A percentile compares a stretch with the other conserved stretches of the same genome.
phyloP scores from a whole-genome alignment of 768 basidiomycete species.

The Cystobasidiopsis lactophilus region DNA sequence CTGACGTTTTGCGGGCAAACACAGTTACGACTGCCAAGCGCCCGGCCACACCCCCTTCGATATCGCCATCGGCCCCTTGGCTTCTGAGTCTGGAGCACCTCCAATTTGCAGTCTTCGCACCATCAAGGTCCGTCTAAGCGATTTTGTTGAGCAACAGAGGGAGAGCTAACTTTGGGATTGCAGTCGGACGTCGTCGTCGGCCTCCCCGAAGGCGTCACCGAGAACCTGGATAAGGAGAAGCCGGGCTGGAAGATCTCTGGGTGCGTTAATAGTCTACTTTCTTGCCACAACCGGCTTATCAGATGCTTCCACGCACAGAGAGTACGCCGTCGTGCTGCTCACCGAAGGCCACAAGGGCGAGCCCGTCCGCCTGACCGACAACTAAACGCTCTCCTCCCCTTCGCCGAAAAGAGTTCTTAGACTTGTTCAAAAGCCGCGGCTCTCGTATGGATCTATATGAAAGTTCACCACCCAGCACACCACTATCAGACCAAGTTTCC shows the following conservation, averaged over 20 bases:
- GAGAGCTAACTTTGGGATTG: neutral
- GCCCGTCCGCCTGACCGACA: conserved; percentile 9
- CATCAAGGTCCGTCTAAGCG: conserved; percentile 35
- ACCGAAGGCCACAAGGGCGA: conserved; percentile 77
- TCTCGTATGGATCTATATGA: neutral
- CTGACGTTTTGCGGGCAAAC: conserved; percentile 9
- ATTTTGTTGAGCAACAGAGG: neutral
- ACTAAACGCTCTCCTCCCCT: neutral
- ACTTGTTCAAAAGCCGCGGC: neutral
- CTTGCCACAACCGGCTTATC: neutral
- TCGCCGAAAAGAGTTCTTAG: neutral
- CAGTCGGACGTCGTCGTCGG: conserved; percentile 77
- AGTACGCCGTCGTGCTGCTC: conserved; percentile 52
- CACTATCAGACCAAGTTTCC: too few species aligned
- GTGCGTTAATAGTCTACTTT: neutral
- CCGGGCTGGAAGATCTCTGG: conserved; percentile 94
- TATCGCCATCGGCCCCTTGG: conserved; percentile 77
- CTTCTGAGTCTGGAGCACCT: conserved; percentile 65
- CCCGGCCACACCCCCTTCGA: conserved; percentile 54
- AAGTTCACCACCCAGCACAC: too few species aligned
- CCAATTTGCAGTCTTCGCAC: conserved; percentile 60
- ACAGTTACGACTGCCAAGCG: conserved; percentile 28
- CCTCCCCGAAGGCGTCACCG: conserved; percentile 39
- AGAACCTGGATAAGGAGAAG: conserved; percentile 35
- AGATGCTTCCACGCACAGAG: neutral